phyloP scores from a whole-genome alignment of 176 grass and related monocot species.

The Aegilops umbellulata region DNA sequence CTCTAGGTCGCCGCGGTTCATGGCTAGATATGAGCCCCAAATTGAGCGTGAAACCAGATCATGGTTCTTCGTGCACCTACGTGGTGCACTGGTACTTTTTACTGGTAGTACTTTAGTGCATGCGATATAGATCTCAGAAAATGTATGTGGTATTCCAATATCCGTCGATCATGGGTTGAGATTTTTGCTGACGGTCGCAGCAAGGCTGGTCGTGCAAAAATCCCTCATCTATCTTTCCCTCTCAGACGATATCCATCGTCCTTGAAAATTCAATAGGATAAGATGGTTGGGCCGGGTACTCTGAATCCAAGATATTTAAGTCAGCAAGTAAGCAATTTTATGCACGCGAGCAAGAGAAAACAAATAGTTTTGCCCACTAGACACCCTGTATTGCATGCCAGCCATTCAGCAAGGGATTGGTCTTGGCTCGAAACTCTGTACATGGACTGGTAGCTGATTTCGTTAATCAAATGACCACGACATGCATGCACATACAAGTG shows the following conservation, averaged over 20 bases:
- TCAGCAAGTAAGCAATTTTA: not conserved
- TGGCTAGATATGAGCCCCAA: slow-evolving; percentile 22
- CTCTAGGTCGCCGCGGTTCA: not conserved
- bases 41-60: not conserved
- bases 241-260: not conserved
- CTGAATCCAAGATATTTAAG: not conserved
- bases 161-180: too few species aligned
- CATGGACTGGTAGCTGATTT: not conserved
- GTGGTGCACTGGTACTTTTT: not conserved
- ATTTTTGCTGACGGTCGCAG: not conserved
- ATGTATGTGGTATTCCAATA: not conserved
- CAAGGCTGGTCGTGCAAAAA: not conserved
- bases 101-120: not conserved
- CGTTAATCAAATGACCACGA: not conserved
- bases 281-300: not conserved
- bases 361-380: not conserved
- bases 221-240: not conserved
- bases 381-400: not conserved
- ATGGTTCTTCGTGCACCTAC: not conserved
- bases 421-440: not conserved
- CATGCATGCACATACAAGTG: not conserved
- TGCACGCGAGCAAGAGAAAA: slow-evolving; percentile 16
- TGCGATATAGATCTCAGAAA: not conserved
- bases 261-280: not conserved
- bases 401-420: not conserved